Conservation (phyloP, 73 alveolate genomes). For the Symbiodinium pilosum region DNA sequence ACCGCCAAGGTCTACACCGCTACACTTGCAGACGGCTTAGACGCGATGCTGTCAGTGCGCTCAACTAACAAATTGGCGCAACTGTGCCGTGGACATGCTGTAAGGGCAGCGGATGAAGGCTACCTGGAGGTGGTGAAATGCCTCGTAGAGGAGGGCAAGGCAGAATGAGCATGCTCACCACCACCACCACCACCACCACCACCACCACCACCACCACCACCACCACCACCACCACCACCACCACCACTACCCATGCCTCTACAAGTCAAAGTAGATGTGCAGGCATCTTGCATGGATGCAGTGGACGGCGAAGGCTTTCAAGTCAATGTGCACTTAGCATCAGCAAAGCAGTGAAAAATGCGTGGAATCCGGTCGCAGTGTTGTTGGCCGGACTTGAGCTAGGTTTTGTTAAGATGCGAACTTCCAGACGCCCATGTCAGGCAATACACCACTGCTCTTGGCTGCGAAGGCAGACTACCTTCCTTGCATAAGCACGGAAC, state of each 20-base stretch:
- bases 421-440: background rate
- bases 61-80: background rate
- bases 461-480: constrained; percentile 48
- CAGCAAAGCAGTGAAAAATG: background rate
- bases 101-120: constrained; percentile 92
- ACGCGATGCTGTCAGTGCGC: too few species aligned
- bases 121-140: constrained; percentile 75
- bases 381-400: too few species aligned
- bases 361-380: too few species aligned
- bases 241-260: background rate
- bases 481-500: background rate
- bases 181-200: background rate
- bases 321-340: background rate
- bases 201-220: background rate
- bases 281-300: constrained; percentile 69
- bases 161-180: background rate
- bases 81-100: background rate
- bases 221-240: background rate
- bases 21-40: constrained; percentile 60
- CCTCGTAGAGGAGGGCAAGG: constrained; percentile 33
- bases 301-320: constrained; percentile 24
- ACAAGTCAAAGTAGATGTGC: background rate
- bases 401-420: background rate
- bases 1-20: constrained; percentile 75
- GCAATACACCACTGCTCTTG: constrained; percentile 53